These are phyloP conservation scores for Madurella mycetomatis DNA, from an alignment of 2,329 filamentous ascomycete species.

Conservation along the genomic window DNA sequence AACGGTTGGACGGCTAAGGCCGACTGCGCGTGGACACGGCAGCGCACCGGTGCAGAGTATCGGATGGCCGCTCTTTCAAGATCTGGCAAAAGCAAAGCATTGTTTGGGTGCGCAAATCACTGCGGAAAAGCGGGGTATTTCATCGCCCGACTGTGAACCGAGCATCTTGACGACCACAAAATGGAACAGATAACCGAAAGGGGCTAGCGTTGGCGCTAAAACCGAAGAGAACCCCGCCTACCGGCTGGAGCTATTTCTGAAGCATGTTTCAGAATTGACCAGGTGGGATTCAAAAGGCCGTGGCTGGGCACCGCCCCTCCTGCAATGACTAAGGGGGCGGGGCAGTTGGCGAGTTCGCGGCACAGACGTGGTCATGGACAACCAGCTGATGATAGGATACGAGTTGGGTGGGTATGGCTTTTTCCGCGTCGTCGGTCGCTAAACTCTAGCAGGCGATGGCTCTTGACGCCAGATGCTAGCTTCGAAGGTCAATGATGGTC, in stretches of 20 bases:
- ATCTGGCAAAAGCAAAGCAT: no score
- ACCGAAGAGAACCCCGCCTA: slow-evolving; percentile 8
- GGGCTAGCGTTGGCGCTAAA: slow-evolving; percentile 2
- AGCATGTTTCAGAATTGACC: slow-evolving; percentile 29
- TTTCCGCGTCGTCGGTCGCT: background rate
- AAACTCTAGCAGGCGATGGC: background rate
- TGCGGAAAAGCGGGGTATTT: no score
- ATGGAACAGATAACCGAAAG: slow-evolving; percentile 1
- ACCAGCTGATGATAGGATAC: background rate
- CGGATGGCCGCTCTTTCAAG: no score
- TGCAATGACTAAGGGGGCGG: slow-evolving; percentile 19
- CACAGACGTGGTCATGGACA: slow-evolving; percentile 4
- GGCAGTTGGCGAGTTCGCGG: background rate
- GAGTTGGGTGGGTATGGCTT: background rate
- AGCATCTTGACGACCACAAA: slow-evolving; percentile 2
- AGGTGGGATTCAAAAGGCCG: slow-evolving; percentile 18
- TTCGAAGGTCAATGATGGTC: no score
- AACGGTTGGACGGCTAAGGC: no score
- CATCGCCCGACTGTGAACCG: background rate
- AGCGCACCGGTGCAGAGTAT: no score
- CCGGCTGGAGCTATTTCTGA: slow-evolving; percentile 28
- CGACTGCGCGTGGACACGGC: no score
- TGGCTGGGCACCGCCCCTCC: slow-evolving; percentile 24
- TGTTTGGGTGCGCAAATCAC: no score
- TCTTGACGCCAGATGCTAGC: background rate